Conservation (phyloP, 441 rosid species). For the Brassica balearica region DNA sequence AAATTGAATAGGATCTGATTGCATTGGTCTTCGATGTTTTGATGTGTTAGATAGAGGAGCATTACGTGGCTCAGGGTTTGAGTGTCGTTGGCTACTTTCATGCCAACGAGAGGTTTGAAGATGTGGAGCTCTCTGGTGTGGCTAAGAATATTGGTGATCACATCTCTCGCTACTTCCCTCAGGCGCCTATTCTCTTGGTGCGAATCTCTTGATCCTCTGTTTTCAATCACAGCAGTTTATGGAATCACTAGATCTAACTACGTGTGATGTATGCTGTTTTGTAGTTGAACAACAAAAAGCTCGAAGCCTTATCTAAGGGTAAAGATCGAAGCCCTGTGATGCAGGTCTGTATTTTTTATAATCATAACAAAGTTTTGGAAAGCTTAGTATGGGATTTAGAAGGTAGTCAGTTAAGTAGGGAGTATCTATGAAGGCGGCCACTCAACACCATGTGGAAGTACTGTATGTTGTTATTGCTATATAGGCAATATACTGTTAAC, state of each 20-base stretch:
- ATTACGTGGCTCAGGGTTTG: slow-evolving; percentile 70
- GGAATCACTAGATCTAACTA: not conserved
- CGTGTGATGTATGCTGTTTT: not conserved
- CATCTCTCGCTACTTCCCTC: slow-evolving; percentile 80
- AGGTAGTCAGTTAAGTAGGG: not conserved
- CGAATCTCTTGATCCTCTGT: slow-evolving; percentile 15
- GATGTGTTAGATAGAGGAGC: slow-evolving; percentile 78
- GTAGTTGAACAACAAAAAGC: slow-evolving; percentile 87
- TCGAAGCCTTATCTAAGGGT: slow-evolving; percentile 61
- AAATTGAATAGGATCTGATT: not conserved
- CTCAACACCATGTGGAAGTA: no score
- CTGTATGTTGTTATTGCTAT: no score
- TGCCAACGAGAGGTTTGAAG: slow-evolving; percentile 90
- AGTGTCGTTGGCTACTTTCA: slow-evolving; percentile 90
- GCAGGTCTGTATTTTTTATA: slow-evolving; percentile 59
- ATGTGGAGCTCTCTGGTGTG: slow-evolving; percentile 69
- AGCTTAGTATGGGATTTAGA: not conserved
- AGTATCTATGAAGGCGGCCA: not conserved
- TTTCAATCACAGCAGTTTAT: not conserved
- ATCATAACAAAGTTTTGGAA: no score
- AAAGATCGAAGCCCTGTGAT: slow-evolving; percentile 71
- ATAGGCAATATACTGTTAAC: not conserved
- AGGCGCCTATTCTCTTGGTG: slow-evolving; percentile 88
- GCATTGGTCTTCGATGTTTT: not conserved
- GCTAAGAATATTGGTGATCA: slow-evolving; percentile 95